phyloP scores from a whole-genome alignment of 495 filamentous ascomycete species.

The Penicillium cataractarum region DNA sequence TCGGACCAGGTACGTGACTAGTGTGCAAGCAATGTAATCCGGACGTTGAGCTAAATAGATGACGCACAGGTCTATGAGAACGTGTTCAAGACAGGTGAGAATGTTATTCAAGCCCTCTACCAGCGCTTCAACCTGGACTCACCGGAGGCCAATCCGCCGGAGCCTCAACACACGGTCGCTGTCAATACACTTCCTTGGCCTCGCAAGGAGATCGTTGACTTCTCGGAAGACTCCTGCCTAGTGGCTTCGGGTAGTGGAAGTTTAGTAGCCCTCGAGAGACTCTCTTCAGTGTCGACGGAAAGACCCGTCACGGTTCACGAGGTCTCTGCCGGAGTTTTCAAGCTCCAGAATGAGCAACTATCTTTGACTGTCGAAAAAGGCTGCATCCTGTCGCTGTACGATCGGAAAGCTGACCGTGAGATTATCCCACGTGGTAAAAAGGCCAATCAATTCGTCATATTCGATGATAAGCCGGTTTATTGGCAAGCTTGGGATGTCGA shows the following conservation, averaged over 20 bases:
- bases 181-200: slow-evolving; percentile 86
- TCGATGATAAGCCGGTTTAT: slow-evolving; percentile 96
- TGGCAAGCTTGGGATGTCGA: slow-evolving; percentile 99
- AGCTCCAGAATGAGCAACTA: slow-evolving; percentile 74
- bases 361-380: slow-evolving; percentile 72
- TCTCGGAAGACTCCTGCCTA: slow-evolving; percentile 41
- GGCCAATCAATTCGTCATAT: slow-evolving; percentile 90
- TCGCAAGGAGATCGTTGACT: slow-evolving; percentile 70
- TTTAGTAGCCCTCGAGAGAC: slow-evolving; percentile 51
- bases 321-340: slow-evolving; percentile 68
- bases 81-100: slow-evolving; percentile 74
- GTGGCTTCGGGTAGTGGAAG: slow-evolving; percentile 29
- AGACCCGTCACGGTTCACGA: slow-evolving; percentile 61
- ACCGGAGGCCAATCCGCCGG: neutral
- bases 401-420: slow-evolving; percentile 70
- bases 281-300: slow-evolving; percentile 30
- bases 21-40: neutral
- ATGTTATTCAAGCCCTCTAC: slow-evolving; percentile 30
- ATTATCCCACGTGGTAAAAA: slow-evolving; percentile 77
- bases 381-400: slow-evolving; percentile 81
- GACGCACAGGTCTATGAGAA: slow-evolving; percentile 70
- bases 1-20: slow-evolving; percentile 55
- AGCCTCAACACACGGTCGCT: slow-evolving; percentile 39
- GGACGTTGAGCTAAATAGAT: neutral
- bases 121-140: neutral